A percentile compares a stretch with the other conserved stretches of the same genome.
phyloP scores from a whole-genome alignment of 2,329 filamentous ascomycete species.

The Hypomyces perniciosus region DNA sequence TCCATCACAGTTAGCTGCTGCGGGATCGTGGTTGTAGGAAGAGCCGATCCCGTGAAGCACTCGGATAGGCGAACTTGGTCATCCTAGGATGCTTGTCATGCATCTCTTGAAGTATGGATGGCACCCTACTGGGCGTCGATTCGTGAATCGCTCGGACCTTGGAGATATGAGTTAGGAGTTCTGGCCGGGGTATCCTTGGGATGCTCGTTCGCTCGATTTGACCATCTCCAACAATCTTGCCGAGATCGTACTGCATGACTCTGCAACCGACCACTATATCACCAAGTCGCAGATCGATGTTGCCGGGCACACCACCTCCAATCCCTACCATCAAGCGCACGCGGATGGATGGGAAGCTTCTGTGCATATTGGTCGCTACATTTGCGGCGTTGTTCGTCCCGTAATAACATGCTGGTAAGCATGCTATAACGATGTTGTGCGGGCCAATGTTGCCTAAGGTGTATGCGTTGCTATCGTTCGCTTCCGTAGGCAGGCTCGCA shows the following conservation, averaged over 20 bases:
- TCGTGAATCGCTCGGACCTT: neutral
- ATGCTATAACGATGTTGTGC: constrained; percentile 14
- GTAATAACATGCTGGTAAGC: constrained; percentile 11
- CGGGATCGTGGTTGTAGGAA: neutral
- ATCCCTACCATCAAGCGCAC: constrained; percentile 15
- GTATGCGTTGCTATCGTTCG: constrained; percentile 19
- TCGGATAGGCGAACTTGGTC: neutral
- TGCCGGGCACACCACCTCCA: constrained; percentile 15
- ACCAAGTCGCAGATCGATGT: constrained; percentile 14
- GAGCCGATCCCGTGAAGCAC: neutral
- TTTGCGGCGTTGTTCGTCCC: constrained; percentile 25
- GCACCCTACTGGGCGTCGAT: neutral
- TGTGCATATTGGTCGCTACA: constrained; percentile 26
- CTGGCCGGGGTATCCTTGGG: neutral
- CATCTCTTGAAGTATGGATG: neutral
- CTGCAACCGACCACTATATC: constrained; percentile 17
- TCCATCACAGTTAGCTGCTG: neutral
- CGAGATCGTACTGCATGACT: constrained; percentile 13
- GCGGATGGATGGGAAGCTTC: constrained; percentile 24
- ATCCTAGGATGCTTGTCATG: neutral
- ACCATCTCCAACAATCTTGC: constrained; percentile 1
- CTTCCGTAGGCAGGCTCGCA: neutral
- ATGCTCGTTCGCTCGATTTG: neutral
- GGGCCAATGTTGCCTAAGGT: constrained; percentile 20
- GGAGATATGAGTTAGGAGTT: neutral